phyloP scores from a whole-genome alignment of 164 flowering plant genomes.

The Vitis riparia region DNA sequence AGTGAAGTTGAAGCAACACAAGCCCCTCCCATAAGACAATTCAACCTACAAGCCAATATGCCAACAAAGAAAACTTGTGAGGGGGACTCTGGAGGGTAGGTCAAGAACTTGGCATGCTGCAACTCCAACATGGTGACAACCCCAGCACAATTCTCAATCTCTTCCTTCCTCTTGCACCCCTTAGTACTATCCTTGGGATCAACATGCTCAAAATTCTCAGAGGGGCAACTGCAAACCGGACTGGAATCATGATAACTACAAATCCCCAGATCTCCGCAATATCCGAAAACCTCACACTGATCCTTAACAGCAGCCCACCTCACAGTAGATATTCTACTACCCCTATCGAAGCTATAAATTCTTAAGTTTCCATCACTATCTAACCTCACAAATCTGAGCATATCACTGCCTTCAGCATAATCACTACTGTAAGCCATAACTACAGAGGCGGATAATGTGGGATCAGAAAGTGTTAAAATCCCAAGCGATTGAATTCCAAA shows the following conservation, averaged over 20 bases:
- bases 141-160: background rate
- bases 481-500: background rate
- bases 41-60: background rate
- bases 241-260: background rate
- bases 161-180: conserved; percentile 8
- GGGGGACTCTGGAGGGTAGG: background rate
- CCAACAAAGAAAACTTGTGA: background rate
- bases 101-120: background rate
- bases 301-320: conserved; percentile 3
- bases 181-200: background rate
- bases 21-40: background rate
- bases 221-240: conserved; percentile 2
- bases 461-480: conserved; percentile 3
- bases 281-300: conserved; percentile 4
- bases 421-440: conserved; percentile 4
- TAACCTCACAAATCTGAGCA: conserved; percentile 1
- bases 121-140: background rate
- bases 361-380: conserved; percentile 5
- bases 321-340: background rate
- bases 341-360: conserved; percentile 1
- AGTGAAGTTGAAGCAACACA: conserved; percentile 1
- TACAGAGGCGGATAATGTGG: background rate
- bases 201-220: conserved; percentile 3
- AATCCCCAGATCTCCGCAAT: conserved; percentile 5
- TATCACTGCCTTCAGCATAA: background rate